phyloP scores from a whole-genome alignment of 2,329 filamentous ascomycete genomes.

The Alternaria ethzedia region DNA sequence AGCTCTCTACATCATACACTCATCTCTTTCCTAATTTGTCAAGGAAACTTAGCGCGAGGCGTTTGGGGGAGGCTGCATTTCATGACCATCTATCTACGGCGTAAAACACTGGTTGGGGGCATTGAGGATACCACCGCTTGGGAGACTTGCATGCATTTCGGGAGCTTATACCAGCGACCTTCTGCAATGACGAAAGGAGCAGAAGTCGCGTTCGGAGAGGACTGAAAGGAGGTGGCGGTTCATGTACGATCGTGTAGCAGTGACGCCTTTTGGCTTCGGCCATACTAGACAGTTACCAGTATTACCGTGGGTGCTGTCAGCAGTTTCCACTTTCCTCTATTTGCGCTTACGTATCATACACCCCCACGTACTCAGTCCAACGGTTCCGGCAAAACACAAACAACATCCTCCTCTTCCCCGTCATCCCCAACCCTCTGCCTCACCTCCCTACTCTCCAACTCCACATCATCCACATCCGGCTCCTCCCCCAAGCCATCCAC shows the following conservation, averaged over 20 bases:
- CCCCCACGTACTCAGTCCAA: not conserved
- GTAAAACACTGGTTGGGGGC: slow-evolving; percentile 5
- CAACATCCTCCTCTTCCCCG: not conserved
- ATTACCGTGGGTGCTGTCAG: not conserved
- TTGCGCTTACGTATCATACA: not conserved
- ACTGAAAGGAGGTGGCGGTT: not conserved
- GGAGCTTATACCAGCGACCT: not conserved
- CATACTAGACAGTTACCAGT: not conserved
- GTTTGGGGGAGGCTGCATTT: slow-evolving; percentile 19
- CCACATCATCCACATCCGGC: not conserved
- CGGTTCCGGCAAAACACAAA: not conserved
- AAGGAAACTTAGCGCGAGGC: slow-evolving; percentile 27
- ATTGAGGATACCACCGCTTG: slow-evolving; percentile 29
- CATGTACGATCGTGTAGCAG: slow-evolving; percentile 1
- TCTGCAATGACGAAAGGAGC: not conserved
- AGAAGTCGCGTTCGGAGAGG: not conserved
- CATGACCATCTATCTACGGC: slow-evolving; percentile 21
- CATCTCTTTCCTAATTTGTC: slow-evolving; percentile 15
- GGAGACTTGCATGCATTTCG: slow-evolving; percentile 7
- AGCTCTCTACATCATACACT: slow-evolving; percentile 5
- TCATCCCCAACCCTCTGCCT: not conserved
- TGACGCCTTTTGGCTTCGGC: not conserved
- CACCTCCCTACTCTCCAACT: not conserved
- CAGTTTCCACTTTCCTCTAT: not conserved
- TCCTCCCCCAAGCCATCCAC: not conserved